Conservation (phyloP, 139 green algal species). For the Micromonas commoda region DNA sequence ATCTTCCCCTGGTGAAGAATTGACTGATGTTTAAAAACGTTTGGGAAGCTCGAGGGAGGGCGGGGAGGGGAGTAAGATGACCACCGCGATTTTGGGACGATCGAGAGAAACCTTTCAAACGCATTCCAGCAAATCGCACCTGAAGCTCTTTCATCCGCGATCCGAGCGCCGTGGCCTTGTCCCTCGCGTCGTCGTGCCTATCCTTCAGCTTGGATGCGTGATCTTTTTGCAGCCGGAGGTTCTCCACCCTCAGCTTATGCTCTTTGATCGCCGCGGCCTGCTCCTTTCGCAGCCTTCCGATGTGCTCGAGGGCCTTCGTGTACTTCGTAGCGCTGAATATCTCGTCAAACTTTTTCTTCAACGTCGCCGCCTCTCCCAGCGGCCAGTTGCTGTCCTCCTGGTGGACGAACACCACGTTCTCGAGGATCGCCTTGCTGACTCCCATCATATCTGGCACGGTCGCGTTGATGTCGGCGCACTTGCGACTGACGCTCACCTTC, state of each 20-base stretch:
- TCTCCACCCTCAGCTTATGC: constrained; percentile 61
- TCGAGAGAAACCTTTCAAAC: no score
- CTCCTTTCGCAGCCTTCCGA: constrained; percentile 78
- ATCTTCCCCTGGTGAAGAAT: no score
- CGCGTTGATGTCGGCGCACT: constrained; percentile 84
- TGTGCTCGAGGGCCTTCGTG: constrained; percentile 74
- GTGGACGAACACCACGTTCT: constrained; percentile 99
- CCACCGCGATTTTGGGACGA: no score
- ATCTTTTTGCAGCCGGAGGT: constrained; percentile 57
- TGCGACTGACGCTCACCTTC: constrained; percentile 58
- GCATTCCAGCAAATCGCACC: no score
- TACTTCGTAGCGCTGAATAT: constrained; percentile 93
- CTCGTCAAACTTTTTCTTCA: constrained; percentile 98
- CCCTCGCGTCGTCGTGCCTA: no score
- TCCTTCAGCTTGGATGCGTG: constrained; percentile 25
- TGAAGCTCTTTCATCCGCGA: no score
- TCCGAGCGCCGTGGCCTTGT: no score
- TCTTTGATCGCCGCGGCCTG: constrained; percentile 56
- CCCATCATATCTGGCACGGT: constrained; percentile 88
- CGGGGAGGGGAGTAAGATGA: no score
- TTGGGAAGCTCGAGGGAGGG: no score
- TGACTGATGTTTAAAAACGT: no score
- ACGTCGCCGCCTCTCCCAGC: constrained; percentile 68
- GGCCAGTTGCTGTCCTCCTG: constrained; percentile 98
- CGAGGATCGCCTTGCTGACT: constrained; percentile 85